Percentiles rank a stretch among this genome's conserved stretches.
These are phyloP conservation scores for Penicillium steckii DNA, from an alignment of 495 filamentous ascomycete genomes.

Conservation along the genomic window DNA sequence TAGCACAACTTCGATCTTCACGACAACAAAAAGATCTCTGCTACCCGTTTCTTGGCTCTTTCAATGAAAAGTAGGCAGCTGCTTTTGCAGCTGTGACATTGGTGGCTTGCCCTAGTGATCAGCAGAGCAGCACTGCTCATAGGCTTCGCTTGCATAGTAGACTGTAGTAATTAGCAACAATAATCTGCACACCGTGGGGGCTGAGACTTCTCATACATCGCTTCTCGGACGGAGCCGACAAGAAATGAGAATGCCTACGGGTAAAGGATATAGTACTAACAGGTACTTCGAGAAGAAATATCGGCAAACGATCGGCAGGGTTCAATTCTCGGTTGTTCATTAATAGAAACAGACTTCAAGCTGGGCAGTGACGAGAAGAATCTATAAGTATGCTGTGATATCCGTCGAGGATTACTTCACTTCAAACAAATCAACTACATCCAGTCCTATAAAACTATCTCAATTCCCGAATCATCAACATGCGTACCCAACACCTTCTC, in stretches of 20 bases:
- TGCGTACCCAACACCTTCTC: constrained; percentile 28
- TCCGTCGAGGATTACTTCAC: background rate
- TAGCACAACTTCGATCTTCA: background rate
- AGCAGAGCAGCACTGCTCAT: background rate
- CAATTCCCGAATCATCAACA: constrained; percentile 10
- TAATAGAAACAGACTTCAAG: constrained; percentile 14
- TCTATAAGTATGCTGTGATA: constrained; percentile 12
- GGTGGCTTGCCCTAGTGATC: constrained; percentile 9
- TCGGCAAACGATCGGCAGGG: constrained; percentile 8
- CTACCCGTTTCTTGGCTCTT: constrained; percentile 17
- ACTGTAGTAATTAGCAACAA: background rate
- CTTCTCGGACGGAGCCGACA: background rate
- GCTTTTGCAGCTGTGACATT: constrained; percentile 17
- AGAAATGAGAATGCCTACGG: too few relatives aligned
- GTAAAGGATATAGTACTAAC: too few relatives aligned
- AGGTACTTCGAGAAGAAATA: background rate
- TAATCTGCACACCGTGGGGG: background rate
- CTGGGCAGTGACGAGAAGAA: background rate
- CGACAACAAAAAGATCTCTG: background rate
- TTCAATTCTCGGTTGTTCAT: constrained; percentile 2
- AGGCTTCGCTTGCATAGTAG: constrained; percentile 3
- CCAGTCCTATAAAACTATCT: background rate
- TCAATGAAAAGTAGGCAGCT: constrained; percentile 15
- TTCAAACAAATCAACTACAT: background rate
- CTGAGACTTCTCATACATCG: background rate